A percentile compares a stretch with the other conserved stretches of the same genome.
These are phyloP conservation scores for Colletotrichum cuscutae DNA, from an alignment of 2,329 filamentous ascomycete species.

Conservation along the genomic window DNA sequence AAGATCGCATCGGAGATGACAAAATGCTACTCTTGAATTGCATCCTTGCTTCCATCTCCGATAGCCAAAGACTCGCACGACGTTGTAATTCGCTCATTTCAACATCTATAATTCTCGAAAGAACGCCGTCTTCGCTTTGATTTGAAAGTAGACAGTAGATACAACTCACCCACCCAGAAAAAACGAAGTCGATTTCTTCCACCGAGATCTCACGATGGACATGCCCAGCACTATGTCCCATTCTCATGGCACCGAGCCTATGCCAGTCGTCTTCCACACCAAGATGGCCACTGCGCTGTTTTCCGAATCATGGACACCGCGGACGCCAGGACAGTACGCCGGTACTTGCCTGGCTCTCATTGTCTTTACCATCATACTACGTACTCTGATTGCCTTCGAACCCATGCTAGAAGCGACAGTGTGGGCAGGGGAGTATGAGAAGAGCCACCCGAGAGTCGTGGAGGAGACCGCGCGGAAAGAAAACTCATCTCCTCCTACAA, in stretches of 20 bases:
- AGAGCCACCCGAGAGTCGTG: not conserved
- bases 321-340: slow-evolving; percentile 3
- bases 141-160: too few relatives aligned
- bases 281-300: slow-evolving; percentile 7
- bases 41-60: not conserved
- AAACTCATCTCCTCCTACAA: not conserved
- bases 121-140: not conserved
- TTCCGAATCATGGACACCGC: not conserved
- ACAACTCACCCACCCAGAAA: not conserved
- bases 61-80: not conserved
- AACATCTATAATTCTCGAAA: not conserved
- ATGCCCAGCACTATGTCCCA: not conserved
- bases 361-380: slow-evolving; percentile 7
- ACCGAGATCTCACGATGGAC: not conserved
- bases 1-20: not conserved
- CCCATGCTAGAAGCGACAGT: slow-evolving; percentile 1
- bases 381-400: slow-evolving; percentile 21
- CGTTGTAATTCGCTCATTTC: not conserved
- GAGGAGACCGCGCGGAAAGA: not conserved
- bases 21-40: not conserved
- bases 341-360: slow-evolving; percentile 15
- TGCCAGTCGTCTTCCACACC: slow-evolving; percentile 28
- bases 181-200: not conserved
- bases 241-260: not conserved
- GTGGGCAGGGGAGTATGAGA: not conserved